Evolutionary conservation across 2,329 filamentous ascomycete species (phyloP), one percentile per base, ranked within the genome.

Genomic region (Xylaria sp.): DNA sequence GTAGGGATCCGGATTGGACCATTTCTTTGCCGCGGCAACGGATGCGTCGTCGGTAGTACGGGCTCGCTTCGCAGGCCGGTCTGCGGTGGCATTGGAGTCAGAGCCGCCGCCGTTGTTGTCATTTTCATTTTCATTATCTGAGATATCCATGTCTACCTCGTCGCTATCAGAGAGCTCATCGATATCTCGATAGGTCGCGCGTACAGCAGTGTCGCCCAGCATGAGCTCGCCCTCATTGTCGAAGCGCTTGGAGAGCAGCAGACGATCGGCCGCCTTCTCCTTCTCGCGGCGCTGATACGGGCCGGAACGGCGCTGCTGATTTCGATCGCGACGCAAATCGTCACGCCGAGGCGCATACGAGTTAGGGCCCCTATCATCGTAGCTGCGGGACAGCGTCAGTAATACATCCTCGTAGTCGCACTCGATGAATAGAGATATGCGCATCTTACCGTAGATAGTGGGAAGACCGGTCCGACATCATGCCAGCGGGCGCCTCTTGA

Each of bases 1-100:
- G 80, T 98, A 98, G 0, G 94, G 94, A 78, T 98, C 95, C 3
- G 95, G 94, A 75, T 98, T 98, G 4, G 94, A 97, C 95, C 95
- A 98, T 79, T 92, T 94, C 2, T 94, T 94, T 5, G 79, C 81
- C 13, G 41, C 32, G 8, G 51, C n/a, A 23, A 76, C 71, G 4
- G 78, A 32, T 10, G 75, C 61, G 4, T 75, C 59, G 9, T 28
- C 28, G 28, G 28, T 28, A 28, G 72, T 78, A 10, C 84, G 82
- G 2, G 77, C 78, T 12, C 84, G 83, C 75, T 87, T 87, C 58
- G 75, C 78, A 2, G 79, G 80, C 13, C 84, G 84, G 65, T 84
- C 78, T 55, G 63, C 82, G 2, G 25, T 41, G 2, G n/a, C 41
- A 60, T 70, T 63, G 83, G 63, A 80, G 2, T 82, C 83, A 0